Evolutionary conservation across 1,284 basidiomycete species (phyloP).

Genomic region (Cutaneotrichosporon cyanovorans): DNA sequence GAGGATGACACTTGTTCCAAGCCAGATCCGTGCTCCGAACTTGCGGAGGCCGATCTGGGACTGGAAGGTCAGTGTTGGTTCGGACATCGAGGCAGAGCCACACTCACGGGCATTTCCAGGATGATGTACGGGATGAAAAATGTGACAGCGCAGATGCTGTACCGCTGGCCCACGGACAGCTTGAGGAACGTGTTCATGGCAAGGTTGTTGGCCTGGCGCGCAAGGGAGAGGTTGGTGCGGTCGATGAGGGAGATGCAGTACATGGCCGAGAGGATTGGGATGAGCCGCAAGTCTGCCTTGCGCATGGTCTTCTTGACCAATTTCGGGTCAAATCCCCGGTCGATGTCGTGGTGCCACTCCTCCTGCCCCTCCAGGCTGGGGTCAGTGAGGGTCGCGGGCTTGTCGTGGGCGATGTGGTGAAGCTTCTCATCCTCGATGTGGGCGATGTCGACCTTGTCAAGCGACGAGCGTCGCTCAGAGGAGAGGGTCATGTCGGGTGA

Average conservation of each 20-base stretch:
- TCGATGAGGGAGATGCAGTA: constrained; percentile 11
- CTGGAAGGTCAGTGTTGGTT: not conserved
- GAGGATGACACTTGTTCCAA: constrained; percentile 16
- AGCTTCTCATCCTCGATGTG: too few relatives aligned
- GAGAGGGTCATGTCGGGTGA: too few relatives aligned
- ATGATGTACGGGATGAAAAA: constrained; percentile 1
- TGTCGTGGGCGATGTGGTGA: too few relatives aligned
- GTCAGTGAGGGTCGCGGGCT: too few relatives aligned
- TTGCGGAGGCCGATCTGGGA: constrained; percentile 24
- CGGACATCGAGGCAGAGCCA: too few relatives aligned
- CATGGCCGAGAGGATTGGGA: constrained; percentile 10
- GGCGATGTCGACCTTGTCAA: too few relatives aligned
- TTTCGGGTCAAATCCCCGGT: constrained; percentile 2
- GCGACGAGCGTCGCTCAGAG: too few relatives aligned
- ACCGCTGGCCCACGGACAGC: constrained; percentile 12
- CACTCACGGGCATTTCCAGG: not conserved
- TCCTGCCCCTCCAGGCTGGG: constrained; percentile 1
- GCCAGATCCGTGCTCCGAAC: constrained; percentile 17
- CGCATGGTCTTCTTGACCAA: constrained; percentile 7
- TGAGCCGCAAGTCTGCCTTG: constrained; percentile 14
- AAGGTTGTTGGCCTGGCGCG: constrained; percentile 20
- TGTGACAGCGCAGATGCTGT: not conserved
- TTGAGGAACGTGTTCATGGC: constrained; percentile 23
- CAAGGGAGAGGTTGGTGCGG: constrained; percentile 32
- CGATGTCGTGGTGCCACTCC: constrained; percentile 8